Evolutionary conservation across 805 yeast genomes (phyloP), one percentile per base, ranked within the genome.

Genomic region (Metschnikowia lunata): DNA sequence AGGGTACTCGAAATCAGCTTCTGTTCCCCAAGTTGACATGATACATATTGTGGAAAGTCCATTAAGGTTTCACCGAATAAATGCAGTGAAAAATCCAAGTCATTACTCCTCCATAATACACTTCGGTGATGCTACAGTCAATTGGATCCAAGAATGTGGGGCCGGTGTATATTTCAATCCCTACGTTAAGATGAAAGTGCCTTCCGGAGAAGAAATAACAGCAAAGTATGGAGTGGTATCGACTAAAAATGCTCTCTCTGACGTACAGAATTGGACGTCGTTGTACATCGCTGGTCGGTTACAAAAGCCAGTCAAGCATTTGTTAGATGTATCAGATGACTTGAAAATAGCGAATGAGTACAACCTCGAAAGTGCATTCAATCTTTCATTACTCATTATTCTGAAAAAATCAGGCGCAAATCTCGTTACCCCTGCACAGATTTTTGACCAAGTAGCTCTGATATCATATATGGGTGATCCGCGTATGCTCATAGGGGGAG

Each of bases 111-210:
- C 76, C 6, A 53, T 88, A 40, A 72, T 76, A 47, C 64, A 60
- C 42, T 70, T 85, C 18, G 56, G 60, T 40, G 30, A 54, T 43
- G 11, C 48, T 46, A 30, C 52, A 43, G 11, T 87, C 8, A 67
- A 82, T 3, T 64, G 62, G 46, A 75, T 85, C 13, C 89, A 84
- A 59, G 76, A 79, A 30, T 51, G 77, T 14, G 97, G 96, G 1
- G 93, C 96, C 0, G 97, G 97, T 7, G 85, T 91, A 3, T 93
- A 91, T 62, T 93, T 88, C 71, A 93, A 93, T 59, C 98, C 99
- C 4, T 93, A 77, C 62, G 88, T 87, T 7, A 72, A 76, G 36
- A 72, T 89, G 42, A 72, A 76, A 42, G 57, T 45, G 29, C 14
- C 12, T 12, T 78, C 80, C 18, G 50, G 60, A n/a, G 51, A 53